Evolutionary conservation across 139 green algal genomes (phyloP).

Genomic region (Picochlorum sp.): DNA sequence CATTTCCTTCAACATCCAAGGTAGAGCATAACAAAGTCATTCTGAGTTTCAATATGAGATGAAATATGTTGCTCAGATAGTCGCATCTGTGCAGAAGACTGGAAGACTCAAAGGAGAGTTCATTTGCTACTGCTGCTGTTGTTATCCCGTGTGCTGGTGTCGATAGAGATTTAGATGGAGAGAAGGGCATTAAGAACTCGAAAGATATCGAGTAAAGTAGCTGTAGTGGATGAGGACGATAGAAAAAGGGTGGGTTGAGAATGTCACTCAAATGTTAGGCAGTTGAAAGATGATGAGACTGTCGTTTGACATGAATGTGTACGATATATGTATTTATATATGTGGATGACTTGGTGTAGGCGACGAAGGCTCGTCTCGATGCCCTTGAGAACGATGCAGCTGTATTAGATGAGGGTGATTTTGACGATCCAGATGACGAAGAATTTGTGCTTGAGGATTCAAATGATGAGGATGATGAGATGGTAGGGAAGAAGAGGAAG

Average conservation of each 20-base stretch:
- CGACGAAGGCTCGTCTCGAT: conserved; percentile 50
- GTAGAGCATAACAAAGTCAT: too few relatives aligned
- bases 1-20: too few relatives aligned
- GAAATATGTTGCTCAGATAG: too few relatives aligned
- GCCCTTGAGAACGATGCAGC: conserved; percentile 67
- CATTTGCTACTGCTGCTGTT: too few relatives aligned
- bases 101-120: too few relatives aligned
- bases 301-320: too few relatives aligned
- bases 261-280: neutral
- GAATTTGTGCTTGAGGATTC: conserved; percentile 45
- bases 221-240: conserved; percentile 50
- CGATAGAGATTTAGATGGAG: conserved; percentile 7
- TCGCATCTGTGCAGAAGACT: too few relatives aligned
- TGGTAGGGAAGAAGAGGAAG: conserved; percentile 30
- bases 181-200: conserved; percentile 36
- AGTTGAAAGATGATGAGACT: neutral
- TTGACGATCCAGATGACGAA: conserved; percentile 41
- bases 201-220: conserved; percentile 65
- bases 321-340: neutral
- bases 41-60: too few relatives aligned
- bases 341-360: conserved; percentile 23
- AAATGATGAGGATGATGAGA: conserved; percentile 24
- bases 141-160: too few relatives aligned
- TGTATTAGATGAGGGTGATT: conserved; percentile 27
- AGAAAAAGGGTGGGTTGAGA: conserved; percentile 34